Percentiles rank a stretch among this genome's conserved stretches.
Conservation (phyloP, 148 eudicot species). For the Drosera capensis region DNA sequence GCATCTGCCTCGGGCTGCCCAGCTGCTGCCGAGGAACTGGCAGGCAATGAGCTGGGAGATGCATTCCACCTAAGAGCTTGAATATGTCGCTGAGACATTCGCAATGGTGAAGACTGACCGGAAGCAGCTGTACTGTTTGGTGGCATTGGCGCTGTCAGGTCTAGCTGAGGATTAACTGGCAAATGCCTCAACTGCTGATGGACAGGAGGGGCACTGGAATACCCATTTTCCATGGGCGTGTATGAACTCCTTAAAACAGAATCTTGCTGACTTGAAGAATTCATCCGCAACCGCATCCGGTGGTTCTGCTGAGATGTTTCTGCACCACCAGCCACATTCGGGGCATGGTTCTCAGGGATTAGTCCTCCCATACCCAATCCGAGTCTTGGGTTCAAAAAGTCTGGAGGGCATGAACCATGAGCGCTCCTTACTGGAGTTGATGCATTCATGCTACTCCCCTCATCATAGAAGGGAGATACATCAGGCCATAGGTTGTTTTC, state of each 20-base stretch:
- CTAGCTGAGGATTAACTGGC: conserved; percentile 32
- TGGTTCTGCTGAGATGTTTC: conserved; percentile 43
- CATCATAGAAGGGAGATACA: conserved; percentile 22
- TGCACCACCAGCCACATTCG: conserved; percentile 16
- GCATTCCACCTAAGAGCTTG: conserved; percentile 48
- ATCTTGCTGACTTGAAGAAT: conserved; percentile 32
- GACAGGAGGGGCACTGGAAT: conserved; percentile 13
- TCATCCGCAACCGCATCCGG: conserved; percentile 43
- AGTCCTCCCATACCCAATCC: conserved; percentile 34
- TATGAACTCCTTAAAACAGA: conserved; percentile 17
- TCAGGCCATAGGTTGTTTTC: conserved; percentile 34
- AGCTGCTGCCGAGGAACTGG: conserved; percentile 19
- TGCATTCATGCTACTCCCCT: conserved; percentile 12
- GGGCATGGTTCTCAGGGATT: conserved; percentile 20
- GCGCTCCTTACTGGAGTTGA: conserved; percentile 22
- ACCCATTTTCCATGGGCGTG: conserved; percentile 13
- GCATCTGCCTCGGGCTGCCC: conserved; percentile 19
- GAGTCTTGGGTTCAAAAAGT: conserved; percentile 37
- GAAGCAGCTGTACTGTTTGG: conserved; percentile 20
- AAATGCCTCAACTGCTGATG: conserved; percentile 33
- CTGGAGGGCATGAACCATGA: conserved; percentile 10
- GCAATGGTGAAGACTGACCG: conserved; percentile 19
- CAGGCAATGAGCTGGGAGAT: conserved; percentile 31
- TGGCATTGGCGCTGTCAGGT: conserved; percentile 20
- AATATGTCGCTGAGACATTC: conserved; percentile 29